Conservation (phyloP, 2,329 filamentous ascomycete genomes). For the Scedosporium apiospermum region DNA sequence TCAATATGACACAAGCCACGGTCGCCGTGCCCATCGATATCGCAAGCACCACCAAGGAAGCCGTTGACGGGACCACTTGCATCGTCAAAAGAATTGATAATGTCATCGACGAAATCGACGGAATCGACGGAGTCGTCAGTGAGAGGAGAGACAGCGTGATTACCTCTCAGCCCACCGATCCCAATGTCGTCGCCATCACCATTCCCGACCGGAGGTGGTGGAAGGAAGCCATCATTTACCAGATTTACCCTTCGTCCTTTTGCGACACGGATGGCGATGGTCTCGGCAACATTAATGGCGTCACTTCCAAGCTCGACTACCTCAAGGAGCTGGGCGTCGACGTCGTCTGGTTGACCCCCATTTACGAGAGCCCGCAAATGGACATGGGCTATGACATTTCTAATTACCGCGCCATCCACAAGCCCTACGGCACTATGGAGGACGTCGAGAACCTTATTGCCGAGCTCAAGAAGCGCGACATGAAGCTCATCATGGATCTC, state of each 20-base stretch:
- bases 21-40: too few relatives aligned
- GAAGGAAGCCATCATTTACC: slow-evolving; percentile 52
- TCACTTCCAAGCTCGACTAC: slow-evolving; percentile 47
- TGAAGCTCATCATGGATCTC: slow-evolving; percentile 63
- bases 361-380: slow-evolving; percentile 43
- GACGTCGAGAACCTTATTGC: slow-evolving; percentile 58
- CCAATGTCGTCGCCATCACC: not conserved
- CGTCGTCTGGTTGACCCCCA: slow-evolving; percentile 45
- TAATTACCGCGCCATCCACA: slow-evolving; percentile 57
- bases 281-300: slow-evolving; percentile 46
- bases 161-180: not conserved
- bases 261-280: slow-evolving; percentile 48
- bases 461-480: slow-evolving; percentile 49
- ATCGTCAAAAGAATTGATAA: too few relatives aligned
- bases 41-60: too few relatives aligned
- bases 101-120: not conserved
- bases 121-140: not conserved
- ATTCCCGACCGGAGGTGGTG: slow-evolving; percentile 34
- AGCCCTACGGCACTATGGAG: slow-evolving; percentile 58
- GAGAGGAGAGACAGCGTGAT: not conserved
- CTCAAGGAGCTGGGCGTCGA: slow-evolving; percentile 45
- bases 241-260: slow-evolving; percentile 54
- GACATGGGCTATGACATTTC: slow-evolving; percentile 67
- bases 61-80: too few relatives aligned
- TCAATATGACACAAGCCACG: too few relatives aligned